Evolutionary conservation across 306 rosid species (phyloP).

Genomic region (Cotoneaster glaucophyllus): DNA sequence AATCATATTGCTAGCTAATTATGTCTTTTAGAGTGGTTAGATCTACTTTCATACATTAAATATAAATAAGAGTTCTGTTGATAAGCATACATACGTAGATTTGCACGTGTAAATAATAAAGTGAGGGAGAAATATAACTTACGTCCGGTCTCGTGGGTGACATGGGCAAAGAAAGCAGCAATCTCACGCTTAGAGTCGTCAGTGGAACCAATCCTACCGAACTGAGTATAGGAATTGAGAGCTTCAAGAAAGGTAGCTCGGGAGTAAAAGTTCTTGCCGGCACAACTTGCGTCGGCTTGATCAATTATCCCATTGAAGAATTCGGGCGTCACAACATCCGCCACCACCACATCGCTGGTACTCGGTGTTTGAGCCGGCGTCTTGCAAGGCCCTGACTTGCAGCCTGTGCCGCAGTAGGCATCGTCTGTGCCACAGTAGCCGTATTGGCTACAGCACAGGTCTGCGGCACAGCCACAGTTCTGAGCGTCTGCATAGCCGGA

Average conservation of each 20-base stretch:
- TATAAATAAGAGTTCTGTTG: too few relatives aligned
- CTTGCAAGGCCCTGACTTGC: conserved; percentile 54
- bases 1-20: too few relatives aligned
- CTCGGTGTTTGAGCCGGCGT: conserved; percentile 10
- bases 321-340: conserved; percentile 42
- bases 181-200: conserved; percentile 74
- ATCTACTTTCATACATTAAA: too few relatives aligned
- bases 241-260: conserved; percentile 50
- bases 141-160: conserved; percentile 85
- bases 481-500: conserved; percentile 16
- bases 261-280: conserved; percentile 55
- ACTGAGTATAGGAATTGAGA: conserved; percentile 31
- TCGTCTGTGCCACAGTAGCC: conserved; percentile 54
- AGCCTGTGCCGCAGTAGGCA: conserved; percentile 55
- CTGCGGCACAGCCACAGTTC: conserved; percentile 55
- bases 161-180: conserved; percentile 77
- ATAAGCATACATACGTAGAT: not conserved
- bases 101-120: not conserved
- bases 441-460: conserved; percentile 52
- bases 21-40: too few relatives aligned
- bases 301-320: conserved; percentile 49
- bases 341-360: conserved; percentile 28
- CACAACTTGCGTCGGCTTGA: conserved; percentile 42
- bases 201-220: conserved; percentile 30
- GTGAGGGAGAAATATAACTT: conserved; percentile 6